Conservation (phyloP, 805 yeast species). For the Metschnikowia lochheadii region DNA sequence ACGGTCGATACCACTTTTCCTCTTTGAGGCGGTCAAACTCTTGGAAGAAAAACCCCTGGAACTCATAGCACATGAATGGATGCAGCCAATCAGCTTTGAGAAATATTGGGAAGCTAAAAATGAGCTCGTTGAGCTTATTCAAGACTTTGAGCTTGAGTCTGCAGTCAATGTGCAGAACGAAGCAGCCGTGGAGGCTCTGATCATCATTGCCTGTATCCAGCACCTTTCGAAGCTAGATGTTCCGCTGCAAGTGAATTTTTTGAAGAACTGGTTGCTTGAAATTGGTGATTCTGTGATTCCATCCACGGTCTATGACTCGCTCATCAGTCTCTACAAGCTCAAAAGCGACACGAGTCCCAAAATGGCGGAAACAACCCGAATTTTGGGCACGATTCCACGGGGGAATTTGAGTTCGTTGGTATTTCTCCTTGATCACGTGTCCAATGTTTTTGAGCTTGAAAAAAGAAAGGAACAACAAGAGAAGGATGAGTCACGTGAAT, state of each 20-base stretch:
- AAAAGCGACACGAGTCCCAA: slow-evolving; percentile 1
- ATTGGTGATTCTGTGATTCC: slow-evolving; percentile 40
- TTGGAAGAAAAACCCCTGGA: slow-evolving; percentile 9
- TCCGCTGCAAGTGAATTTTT: slow-evolving; percentile 24
- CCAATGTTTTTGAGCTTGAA: slow-evolving; percentile 16
- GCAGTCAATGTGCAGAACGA: slow-evolving; percentile 15
- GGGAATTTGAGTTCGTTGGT: slow-evolving; percentile 37
- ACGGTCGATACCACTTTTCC: slow-evolving; percentile 31
- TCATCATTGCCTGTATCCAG: slow-evolving; percentile 9
- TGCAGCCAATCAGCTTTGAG: slow-evolving; percentile 28
- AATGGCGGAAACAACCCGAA: slow-evolving; percentile 20
- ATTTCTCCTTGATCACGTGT: slow-evolving; percentile 33
- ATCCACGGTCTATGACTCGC: slow-evolving; percentile 35
- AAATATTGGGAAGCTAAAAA: slow-evolving; percentile 35
- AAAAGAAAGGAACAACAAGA: not conserved
- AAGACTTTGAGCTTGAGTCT: slow-evolving; percentile 11
- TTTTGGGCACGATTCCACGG: slow-evolving; percentile 34
- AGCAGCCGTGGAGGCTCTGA: slow-evolving; percentile 12
- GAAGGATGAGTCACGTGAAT: too few species aligned
- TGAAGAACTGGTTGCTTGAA: slow-evolving; percentile 40
- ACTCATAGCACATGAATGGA: slow-evolving; percentile 22
- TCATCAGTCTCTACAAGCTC: slow-evolving; percentile 19
- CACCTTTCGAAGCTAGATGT: slow-evolving; percentile 6
- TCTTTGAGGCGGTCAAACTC: slow-evolving; percentile 21
- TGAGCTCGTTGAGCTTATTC: slow-evolving; percentile 22